A percentile compares a stretch with the other conserved stretches of the same genome.
phyloP scores from a whole-genome alignment of 2,329 filamentous ascomycete species.

The Metarhizium humberi region DNA sequence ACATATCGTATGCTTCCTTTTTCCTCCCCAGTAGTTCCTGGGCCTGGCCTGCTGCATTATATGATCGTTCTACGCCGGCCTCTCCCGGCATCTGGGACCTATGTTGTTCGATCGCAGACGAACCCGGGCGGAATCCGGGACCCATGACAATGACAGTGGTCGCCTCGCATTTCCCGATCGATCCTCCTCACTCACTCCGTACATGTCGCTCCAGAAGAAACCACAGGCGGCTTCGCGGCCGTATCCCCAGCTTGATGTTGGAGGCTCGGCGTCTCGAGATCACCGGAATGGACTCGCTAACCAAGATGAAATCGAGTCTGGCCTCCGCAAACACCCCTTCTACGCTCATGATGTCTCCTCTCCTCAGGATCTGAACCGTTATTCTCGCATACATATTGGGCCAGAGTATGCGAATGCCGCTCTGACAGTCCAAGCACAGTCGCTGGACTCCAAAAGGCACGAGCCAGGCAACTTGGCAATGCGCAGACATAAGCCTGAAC shows the following conservation, averaged over 20 bases:
- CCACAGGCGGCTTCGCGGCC: neutral
- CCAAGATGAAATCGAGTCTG: neutral
- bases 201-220: neutral
- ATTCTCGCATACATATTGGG: neutral
- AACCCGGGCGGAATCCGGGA: neutral
- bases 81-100: neutral
- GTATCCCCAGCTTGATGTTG: neutral
- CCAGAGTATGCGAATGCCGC: neutral
- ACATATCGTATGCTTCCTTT: neutral
- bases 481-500: neutral
- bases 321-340: neutral
- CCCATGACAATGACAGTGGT: neutral
- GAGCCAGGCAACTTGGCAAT: neutral
- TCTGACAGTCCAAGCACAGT: neutral
- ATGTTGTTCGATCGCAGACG: neutral
- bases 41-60: neutral
- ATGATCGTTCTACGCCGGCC: neutral
- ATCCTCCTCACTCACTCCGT: neutral
- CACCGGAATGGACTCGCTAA: neutral
- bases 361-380: neutral
- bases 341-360: neutral
- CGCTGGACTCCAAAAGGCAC: neutral
- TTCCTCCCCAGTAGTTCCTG: neutral
- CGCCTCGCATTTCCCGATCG: neutral
- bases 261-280: neutral